Conservation (phyloP, 2,329 filamentous ascomycete genomes). For the Aspergillus pseudoterreus region DNA sequence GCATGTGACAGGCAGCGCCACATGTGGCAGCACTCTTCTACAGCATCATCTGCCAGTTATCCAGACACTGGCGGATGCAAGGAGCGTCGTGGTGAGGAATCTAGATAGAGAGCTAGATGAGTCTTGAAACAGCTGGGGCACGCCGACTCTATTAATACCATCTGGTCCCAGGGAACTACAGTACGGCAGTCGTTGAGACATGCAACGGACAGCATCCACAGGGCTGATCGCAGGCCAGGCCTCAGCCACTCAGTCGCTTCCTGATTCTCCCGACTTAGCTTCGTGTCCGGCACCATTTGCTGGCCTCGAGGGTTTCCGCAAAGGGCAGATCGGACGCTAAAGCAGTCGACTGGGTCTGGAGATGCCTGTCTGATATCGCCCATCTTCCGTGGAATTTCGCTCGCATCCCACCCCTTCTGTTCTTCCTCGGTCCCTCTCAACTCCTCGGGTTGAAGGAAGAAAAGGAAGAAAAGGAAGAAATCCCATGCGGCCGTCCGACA, state of each 20-base stretch:
- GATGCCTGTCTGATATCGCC: not conserved
- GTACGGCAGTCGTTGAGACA: not conserved
- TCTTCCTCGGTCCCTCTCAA: not conserved
- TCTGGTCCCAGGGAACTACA: not conserved
- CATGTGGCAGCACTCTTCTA: too few species aligned
- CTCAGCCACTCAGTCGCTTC: constrained; percentile 22
- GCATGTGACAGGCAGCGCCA: not conserved
- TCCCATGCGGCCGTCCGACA: too few species aligned
- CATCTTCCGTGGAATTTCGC: not conserved
- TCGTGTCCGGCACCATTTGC: constrained; percentile 18
- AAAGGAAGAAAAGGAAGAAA: too few species aligned
- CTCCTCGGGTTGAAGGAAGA: not conserved
- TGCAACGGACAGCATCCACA: constrained; percentile 1
- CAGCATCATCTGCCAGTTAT: too few species aligned
- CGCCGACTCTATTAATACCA: not conserved
- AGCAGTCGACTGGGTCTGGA: not conserved
- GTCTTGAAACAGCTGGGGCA: too few species aligned
- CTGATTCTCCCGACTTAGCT: constrained; percentile 30
- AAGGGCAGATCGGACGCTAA: constrained; percentile 1
- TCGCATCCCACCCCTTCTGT: not conserved
- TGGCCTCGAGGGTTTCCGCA: not conserved
- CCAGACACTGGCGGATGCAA: too few species aligned
- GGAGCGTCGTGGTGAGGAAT: too few species aligned
- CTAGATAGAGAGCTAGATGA: too few species aligned
- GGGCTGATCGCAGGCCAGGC: constrained; percentile 9